Conservation (phyloP, 192 early-diverging fungal species). For the Diversispora epigaea region DNA sequence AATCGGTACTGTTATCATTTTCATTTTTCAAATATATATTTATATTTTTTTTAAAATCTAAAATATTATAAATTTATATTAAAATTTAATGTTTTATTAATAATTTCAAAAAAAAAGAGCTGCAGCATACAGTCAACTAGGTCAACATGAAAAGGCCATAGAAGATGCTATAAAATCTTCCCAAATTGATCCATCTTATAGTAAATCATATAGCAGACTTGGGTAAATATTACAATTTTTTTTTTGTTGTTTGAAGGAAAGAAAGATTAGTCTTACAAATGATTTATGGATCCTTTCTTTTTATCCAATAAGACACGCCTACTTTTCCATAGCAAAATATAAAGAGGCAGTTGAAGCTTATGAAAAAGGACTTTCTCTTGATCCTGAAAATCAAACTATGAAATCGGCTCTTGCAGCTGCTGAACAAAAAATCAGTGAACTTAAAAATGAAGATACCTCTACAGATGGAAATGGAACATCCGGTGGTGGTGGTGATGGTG, state of each 20-base stretch:
- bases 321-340: constrained; percentile 84
- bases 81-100: neutral
- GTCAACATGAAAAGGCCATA: constrained; percentile 83
- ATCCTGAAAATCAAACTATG: constrained; percentile 81
- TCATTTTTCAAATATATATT: too few species aligned
- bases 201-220: constrained; percentile 90
- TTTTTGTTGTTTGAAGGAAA: neutral
- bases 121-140: constrained; percentile 89
- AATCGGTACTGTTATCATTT: constrained; percentile 67
- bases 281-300: neutral
- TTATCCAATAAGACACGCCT: constrained; percentile 63
- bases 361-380: constrained; percentile 82
- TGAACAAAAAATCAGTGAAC: constrained; percentile 53
- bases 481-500: constrained; percentile 44
- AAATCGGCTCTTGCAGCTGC: constrained; percentile 72
- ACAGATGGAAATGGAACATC: constrained; percentile 34
- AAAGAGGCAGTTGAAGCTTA: constrained; percentile 86
- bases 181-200: constrained; percentile 83
- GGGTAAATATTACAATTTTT: constrained; percentile 51
- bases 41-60: neutral
- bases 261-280: too few species aligned
- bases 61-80: neutral
- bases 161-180: constrained; percentile 83
- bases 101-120: constrained; percentile 55
- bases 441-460: constrained; percentile 10